phyloP scores from a whole-genome alignment of 78 protist genomes.

The Mantamonas sphyraenae region DNA sequence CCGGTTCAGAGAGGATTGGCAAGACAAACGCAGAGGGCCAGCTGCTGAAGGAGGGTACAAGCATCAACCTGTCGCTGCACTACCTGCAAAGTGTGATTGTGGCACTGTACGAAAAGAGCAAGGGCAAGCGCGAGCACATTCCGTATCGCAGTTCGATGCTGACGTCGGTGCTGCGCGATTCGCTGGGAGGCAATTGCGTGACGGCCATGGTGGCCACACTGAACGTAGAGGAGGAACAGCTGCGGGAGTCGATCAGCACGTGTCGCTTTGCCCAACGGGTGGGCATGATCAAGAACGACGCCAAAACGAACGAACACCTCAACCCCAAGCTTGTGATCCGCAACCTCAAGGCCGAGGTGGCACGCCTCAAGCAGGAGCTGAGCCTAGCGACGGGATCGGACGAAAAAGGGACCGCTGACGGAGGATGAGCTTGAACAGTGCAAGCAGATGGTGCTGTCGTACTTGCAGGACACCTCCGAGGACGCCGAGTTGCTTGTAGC shows the following conservation, averaged over 20 bases:
- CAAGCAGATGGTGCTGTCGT: neutral
- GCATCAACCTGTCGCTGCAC: conserved; percentile 63
- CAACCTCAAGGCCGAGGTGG: conserved; percentile 20
- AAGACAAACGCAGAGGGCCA: conserved; percentile 25
- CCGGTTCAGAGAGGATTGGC: conserved; percentile 43
- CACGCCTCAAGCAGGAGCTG: conserved; percentile 26
- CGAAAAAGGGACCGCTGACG: conserved; percentile 1
- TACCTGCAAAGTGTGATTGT: conserved; percentile 50
- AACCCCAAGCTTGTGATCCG: conserved; percentile 44
- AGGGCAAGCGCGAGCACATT: conserved; percentile 21
- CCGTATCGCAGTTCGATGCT: conserved; percentile 71
- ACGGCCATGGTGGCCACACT: conserved; percentile 62
- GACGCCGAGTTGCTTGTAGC: neutral
- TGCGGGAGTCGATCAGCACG: conserved; percentile 25
- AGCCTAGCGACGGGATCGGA: neutral
- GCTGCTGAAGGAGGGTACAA: conserved; percentile 30
- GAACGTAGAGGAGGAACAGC: neutral
- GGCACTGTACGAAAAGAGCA: conserved; percentile 15
- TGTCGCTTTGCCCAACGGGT: conserved; percentile 54
- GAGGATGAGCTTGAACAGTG: neutral
- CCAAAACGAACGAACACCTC: conserved; percentile 50
- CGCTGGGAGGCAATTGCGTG: conserved; percentile 69
- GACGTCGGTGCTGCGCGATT: conserved; percentile 65
- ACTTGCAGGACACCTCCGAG: conserved; percentile 11
- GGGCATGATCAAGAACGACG: conserved; percentile 24